These are phyloP conservation scores for Claviceps arundinis DNA, from an alignment of 2,329 filamentous ascomycete species.

Conservation along the genomic window DNA sequence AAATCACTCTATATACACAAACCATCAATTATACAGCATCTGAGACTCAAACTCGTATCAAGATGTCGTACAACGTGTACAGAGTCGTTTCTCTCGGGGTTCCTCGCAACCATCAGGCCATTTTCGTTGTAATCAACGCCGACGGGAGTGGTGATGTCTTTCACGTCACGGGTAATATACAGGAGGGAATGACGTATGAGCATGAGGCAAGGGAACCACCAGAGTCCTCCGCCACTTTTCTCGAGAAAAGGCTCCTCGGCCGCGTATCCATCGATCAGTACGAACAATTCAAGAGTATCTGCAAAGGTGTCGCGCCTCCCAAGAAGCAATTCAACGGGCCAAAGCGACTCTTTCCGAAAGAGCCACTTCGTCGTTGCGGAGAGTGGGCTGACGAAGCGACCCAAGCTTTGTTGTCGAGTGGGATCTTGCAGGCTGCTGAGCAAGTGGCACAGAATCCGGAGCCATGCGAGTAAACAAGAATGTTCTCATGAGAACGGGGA, in stretches of 20 bases:
- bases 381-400: not conserved
- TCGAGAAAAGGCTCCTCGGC: not conserved
- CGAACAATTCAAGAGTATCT: not conserved
- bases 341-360: not conserved
- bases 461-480: too few species aligned
- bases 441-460: too few species aligned
- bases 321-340: not conserved
- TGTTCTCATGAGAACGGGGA: too few species aligned
- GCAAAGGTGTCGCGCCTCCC: not conserved
- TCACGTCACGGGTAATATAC: not conserved
- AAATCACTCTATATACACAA: too few species aligned
- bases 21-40: too few species aligned
- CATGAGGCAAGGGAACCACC: not conserved
- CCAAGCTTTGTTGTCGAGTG: not conserved
- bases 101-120: not conserved
- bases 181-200: not conserved
- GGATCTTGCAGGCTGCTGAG: not conserved
- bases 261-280: not conserved
- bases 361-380: not conserved
- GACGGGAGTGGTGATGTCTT: not conserved
- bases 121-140: not conserved
- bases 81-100: not conserved
- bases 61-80: not conserved
- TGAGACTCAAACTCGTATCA: too few species aligned
- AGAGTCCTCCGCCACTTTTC: not conserved